Evolutionary conservation across 257 asterid genomes (phyloP), one percentile per base, ranked within the genome.

Genomic region (Perilla frutescens): DNA sequence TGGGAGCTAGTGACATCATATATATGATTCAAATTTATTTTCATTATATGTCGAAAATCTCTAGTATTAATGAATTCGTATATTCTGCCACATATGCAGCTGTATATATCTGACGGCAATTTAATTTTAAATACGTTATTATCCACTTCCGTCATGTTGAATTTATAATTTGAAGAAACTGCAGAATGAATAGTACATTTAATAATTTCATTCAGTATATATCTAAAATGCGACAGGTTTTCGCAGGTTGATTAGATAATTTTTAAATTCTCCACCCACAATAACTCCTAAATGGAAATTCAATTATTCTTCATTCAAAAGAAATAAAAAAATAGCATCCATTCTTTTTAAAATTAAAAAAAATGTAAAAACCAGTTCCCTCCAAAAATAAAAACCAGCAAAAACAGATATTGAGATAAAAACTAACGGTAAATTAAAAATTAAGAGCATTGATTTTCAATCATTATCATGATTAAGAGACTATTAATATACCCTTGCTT

Each of bases 401-500:
- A 44, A 31, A 31, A 3, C 12, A 10, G 57, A 13, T 67, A 8
- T 29, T 26, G 37, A 20, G 43, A 54, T 57, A 26, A 63, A 60
- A 51, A 49, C 64, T 53, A 68, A 59, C 72, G 68, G 76, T 76
- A 62, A 76, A 40, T 31, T 61, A 26, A 32, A 49, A 68, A 44
- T 12, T 29, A 40, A 53, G 50, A 40, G 71, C 47, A 44, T 15
- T 62, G 2, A 70, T 41, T 39, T 59, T 60, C 56, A 45, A 31
- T 60, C 32, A 43, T 69, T 40, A 70, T 47, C 32, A 34, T 13
- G 8, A 10, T 41, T 10, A 32, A 53, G 49, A 37, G 44, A 69
- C 71, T 37, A 3, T 20, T 20, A 20, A 50, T 60, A 62, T 50
- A 5, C 51, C 66, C 20, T 56, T n/a, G 3, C 3, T 29, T 31